Evolutionary conservation across 2,329 filamentous ascomycete genomes (phyloP), one percentile per base, ranked within the genome.

Genomic region (Camillea tinctor): DNA sequence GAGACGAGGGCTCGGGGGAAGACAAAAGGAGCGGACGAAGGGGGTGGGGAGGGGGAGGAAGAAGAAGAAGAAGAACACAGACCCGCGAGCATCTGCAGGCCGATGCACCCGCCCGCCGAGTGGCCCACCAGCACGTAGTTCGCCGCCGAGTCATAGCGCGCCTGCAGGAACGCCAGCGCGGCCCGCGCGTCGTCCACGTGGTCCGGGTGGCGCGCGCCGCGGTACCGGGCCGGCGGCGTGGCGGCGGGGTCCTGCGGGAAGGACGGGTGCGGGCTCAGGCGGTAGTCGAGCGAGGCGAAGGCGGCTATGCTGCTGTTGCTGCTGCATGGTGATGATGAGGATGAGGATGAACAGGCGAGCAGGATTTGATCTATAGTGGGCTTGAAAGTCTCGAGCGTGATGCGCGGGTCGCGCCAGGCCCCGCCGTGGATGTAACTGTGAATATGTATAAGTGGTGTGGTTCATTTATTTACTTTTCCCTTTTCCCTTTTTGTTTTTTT

Each of bases 261-360:
- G 40, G 73, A 72, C 0, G 84, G 81, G 61, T 82, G 72, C 1
- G 84, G 79, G 6, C 84, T 86, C 54, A 90, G 83, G 44, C 86
- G 81, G 78, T 89, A 89, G 73, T 87, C 84, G 60, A 89, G 71
- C 51, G 86, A 88, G 24, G 86, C 84, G 69, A 90, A 84, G 60
- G 83, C 88, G 21, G 83, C 82, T 59, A 91, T 77, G 54, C 74
- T 71, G 11, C 56, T 11, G 22, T 52, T 2, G 52, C 26, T 26
- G 8, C 24, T 26, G 24, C 24, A 26, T 30, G 26, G 26, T 30
- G 26, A 30, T 30, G 26, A 30, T 30, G 26, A 30, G 3, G 26
- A 30, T 30, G 26, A 11, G 7, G 26, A 30, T 7, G 26, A 30
- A 30, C 7, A 57, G 50, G 24, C 61, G 52, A 79, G 68, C 60